phyloP scores from a whole-genome alignment of 2,329 filamentous ascomycete genomes.

The Botryosphaeria agaves region DNA sequence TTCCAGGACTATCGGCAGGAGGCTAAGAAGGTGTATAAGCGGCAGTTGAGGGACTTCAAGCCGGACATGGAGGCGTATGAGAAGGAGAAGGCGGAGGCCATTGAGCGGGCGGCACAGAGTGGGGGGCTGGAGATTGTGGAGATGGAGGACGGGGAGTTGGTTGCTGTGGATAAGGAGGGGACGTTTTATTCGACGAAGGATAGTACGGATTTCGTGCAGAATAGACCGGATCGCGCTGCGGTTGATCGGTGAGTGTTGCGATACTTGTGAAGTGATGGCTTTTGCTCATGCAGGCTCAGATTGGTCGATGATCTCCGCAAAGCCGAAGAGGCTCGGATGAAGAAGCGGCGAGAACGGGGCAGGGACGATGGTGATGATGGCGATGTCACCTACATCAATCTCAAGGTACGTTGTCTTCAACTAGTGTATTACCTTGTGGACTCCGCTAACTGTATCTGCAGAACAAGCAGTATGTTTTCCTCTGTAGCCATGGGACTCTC shows the following conservation, averaged over 20 bases:
- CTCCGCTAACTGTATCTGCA: no score
- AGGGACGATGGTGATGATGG: conserved; percentile 57
- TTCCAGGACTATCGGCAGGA: conserved; percentile 84
- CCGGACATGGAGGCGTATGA: conserved; percentile 75
- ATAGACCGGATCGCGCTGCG: conserved; percentile 72
- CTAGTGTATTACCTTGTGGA: no score
- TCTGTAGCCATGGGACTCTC: no score
- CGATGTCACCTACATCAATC: conserved; percentile 97
- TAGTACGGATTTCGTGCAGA: conserved; percentile 61
- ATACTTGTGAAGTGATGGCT: no score
- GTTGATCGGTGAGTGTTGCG: no score
- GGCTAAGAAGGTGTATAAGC: conserved; percentile 83
- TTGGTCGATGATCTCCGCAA: conserved; percentile 74
- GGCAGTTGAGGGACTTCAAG: conserved; percentile 62
- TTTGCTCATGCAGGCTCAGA: no score
- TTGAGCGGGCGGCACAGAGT: conserved; percentile 68
- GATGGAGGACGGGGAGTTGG: conserved; percentile 84
- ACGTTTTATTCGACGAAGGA: conserved; percentile 79
- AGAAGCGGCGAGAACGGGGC: conserved; percentile 69
- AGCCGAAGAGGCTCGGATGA: conserved; percentile 71
- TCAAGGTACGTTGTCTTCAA: no score
- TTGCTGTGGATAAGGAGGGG: conserved; percentile 83
- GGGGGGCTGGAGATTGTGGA: conserved; percentile 88
- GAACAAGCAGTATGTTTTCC: conserved; percentile 99
- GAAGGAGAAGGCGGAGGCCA: conserved; percentile 65